A percentile compares a stretch with the other conserved stretches of the same genome.
Conservation (phyloP, 768 basidiomycete species). For the Amanita jacksonii region DNA sequence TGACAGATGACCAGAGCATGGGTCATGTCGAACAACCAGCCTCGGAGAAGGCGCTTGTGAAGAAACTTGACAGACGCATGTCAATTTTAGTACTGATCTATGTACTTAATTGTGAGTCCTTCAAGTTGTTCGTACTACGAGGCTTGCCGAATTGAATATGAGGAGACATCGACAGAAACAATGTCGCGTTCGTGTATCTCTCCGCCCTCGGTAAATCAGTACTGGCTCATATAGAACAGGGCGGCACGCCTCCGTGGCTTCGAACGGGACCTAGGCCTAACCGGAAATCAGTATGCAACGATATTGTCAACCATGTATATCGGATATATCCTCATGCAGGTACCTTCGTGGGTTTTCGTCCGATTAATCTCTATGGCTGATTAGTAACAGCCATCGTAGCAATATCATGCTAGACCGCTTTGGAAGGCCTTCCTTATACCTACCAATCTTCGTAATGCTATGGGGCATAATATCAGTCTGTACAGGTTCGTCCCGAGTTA, state of each 20-base stretch:
- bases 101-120: constrained; percentile 31
- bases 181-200: constrained; percentile 35
- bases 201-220: no score
- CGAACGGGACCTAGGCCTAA: constrained; percentile 47
- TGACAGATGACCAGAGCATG: no score
- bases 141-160: no score
- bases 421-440: constrained; percentile 54
- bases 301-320: constrained; percentile 55
- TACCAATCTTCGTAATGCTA: constrained; percentile 51
- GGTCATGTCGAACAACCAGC: constrained; percentile 17
- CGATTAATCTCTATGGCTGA: neutral
- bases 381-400: constrained; percentile 21
- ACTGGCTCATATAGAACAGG: constrained; percentile 19
- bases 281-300: constrained; percentile 52
- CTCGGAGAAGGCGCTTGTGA: constrained; percentile 23
- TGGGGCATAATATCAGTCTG: constrained; percentile 52
- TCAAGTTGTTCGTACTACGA: no score
- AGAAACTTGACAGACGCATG: constrained; percentile 43
- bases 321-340: constrained; percentile 64
- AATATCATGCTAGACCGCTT: constrained; percentile 62
- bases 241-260: constrained; percentile 61
- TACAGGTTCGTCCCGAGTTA: constrained; percentile 28
- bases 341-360: constrained; percentile 45
- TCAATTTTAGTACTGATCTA: constrained; percentile 39
- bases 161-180: constrained; percentile 63